Percentiles rank a stretch among this genome's conserved stretches.
phyloP scores from a whole-genome alignment of 495 filamentous ascomycete genomes.

The Penicillium odoratum region DNA sequence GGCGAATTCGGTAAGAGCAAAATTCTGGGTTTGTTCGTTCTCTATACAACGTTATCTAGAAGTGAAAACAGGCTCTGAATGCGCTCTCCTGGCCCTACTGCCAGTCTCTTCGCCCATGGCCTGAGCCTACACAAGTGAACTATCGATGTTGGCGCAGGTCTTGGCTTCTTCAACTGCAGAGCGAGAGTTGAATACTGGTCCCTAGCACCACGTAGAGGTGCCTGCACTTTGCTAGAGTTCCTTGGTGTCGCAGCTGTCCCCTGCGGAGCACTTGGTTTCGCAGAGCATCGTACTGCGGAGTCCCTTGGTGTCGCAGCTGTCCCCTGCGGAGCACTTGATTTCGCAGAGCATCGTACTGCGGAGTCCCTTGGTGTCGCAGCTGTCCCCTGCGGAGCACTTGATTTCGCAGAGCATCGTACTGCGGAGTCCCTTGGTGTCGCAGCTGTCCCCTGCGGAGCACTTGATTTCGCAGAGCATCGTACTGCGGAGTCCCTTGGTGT shows the following conservation, averaged over 20 bases:
- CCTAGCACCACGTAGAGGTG: background rate
- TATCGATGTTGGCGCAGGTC: slow-evolving; percentile 2
- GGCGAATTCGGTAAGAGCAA: slow-evolving; percentile 3
- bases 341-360: background rate
- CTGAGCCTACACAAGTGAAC: background rate
- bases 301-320: background rate
- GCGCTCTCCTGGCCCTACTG: slow-evolving; percentile 1
- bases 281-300: too few relatives aligned
- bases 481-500: too few relatives aligned
- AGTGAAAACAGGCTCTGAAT: slow-evolving; percentile 1
- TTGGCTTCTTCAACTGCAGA: background rate
- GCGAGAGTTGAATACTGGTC: background rate
- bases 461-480: too few relatives aligned
- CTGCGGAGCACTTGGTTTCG: background rate
- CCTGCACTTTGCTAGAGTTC: background rate
- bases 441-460: background rate
- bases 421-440: background rate
- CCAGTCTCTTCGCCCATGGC: slow-evolving; percentile 6
- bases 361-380: background rate
- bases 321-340: background rate
- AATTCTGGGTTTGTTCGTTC: slow-evolving; percentile 2
- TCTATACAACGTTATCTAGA: slow-evolving; percentile 1
- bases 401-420: too few relatives aligned
- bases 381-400: background rate
- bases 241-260: background rate